phyloP scores from a whole-genome alignment of 164 flowering plant genomes.

The Macadamia tetraphylla region DNA sequence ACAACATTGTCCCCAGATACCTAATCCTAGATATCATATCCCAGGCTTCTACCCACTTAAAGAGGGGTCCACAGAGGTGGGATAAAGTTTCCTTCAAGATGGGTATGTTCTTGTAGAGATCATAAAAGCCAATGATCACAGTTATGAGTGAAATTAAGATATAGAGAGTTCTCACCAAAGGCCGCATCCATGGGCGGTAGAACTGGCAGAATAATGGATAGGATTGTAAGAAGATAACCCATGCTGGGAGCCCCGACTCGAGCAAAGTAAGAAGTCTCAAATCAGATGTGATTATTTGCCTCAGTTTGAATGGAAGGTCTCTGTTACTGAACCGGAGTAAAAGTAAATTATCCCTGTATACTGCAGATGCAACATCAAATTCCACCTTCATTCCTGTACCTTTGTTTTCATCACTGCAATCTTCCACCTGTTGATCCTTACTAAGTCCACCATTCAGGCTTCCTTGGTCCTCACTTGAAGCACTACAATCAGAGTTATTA shows the following conservation, averaged over 20 bases:
- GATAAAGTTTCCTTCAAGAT: constrained; percentile 88
- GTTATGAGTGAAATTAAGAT: constrained; percentile 70
- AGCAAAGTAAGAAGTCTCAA: constrained; percentile 65
- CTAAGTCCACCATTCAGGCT: neutral
- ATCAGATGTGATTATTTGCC: constrained; percentile 55
- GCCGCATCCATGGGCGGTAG: constrained; percentile 97
- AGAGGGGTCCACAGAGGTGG: constrained; percentile 78
- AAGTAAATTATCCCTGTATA: constrained; percentile 64
- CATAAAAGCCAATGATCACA: constrained; percentile 89
- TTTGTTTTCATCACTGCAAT: neutral
- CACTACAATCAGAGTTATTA: neutral
- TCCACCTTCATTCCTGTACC: constrained; percentile 6
- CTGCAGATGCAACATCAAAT: constrained; percentile 36
- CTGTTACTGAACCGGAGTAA: constrained; percentile 67
- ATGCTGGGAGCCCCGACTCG: constrained; percentile 91
- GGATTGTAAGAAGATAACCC: constrained; percentile 92
- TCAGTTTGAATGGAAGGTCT: constrained; percentile 71
- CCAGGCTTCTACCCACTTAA: constrained; percentile 94
- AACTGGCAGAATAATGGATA: constrained; percentile 82
- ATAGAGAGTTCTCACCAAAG: constrained; percentile 67
- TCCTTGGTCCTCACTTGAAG: neutral
- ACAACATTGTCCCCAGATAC: constrained; percentile 89
- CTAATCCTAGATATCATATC: constrained; percentile 89
- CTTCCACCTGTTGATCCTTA: neutral
- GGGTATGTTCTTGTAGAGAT: constrained; percentile 89